Evolutionary conservation across 495 filamentous ascomycete species (phyloP).

Genomic region (Letharia lupina): DNA sequence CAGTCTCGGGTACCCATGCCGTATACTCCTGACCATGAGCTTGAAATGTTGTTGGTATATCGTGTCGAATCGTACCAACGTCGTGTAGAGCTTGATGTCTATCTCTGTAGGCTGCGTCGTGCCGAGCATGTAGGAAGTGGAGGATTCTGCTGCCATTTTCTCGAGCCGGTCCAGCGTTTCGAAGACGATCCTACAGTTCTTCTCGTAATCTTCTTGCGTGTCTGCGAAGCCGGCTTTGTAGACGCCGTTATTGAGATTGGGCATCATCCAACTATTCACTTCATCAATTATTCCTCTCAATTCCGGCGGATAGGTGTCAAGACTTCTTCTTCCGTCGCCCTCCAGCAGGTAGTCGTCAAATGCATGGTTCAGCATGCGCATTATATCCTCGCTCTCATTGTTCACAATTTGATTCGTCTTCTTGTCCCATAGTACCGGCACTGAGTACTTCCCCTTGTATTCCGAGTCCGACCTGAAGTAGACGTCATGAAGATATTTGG

Average conservation of each 20-base stretch:
- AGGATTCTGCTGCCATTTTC: conserved; percentile 33
- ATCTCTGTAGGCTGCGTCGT: conserved; percentile 39
- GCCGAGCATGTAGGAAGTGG: conserved; percentile 43
- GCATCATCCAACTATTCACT: conserved; percentile 39
- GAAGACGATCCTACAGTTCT: conserved; percentile 39
- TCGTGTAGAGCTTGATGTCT: conserved; percentile 44
- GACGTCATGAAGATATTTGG: conserved; percentile 42
- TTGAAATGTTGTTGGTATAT: conserved; percentile 53
- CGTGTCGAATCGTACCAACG: conserved; percentile 42
- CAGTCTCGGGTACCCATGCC: conserved; percentile 45
- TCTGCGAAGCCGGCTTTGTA: conserved; percentile 49
- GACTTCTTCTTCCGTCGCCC: conserved; percentile 23
- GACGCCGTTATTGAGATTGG: conserved; percentile 42
- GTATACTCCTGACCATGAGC: conserved; percentile 45
- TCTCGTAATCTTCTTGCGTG: conserved; percentile 41
- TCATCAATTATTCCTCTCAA: conserved; percentile 38
- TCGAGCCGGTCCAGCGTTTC: conserved; percentile 46
- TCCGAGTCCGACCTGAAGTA: conserved; percentile 45
- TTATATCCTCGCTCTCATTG: conserved; percentile 47
- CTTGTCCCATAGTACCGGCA: conserved; percentile 52
- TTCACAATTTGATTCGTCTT: conserved; percentile 40
- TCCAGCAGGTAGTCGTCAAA: conserved; percentile 38
- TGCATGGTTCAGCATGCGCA: conserved; percentile 42
- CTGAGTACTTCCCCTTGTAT: conserved; percentile 46
- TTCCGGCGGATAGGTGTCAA: conserved; percentile 40